phyloP scores from a whole-genome alignment of 495 filamentous ascomycete genomes.

The Apiosordaria backusii region DNA sequence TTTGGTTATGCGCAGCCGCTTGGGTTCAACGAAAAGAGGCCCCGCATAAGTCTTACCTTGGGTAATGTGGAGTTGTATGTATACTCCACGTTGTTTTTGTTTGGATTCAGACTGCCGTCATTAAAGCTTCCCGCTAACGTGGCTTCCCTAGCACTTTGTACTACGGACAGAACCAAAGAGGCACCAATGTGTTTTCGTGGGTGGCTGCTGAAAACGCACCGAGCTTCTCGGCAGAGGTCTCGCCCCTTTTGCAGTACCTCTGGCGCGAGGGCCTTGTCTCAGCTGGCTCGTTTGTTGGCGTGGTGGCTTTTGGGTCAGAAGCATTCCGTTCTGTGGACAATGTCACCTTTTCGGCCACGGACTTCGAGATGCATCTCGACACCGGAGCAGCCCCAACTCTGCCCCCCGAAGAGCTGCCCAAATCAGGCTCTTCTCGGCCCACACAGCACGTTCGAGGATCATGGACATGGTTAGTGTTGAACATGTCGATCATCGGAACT shows the following conservation, averaged over 20 bases:
- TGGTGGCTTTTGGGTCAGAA: constrained; percentile 30
- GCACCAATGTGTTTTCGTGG: constrained; percentile 30
- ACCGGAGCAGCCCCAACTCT: constrained; percentile 24
- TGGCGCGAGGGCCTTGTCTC: constrained; percentile 30
- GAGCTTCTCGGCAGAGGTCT: constrained; percentile 27
- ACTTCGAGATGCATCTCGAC: constrained; percentile 21
- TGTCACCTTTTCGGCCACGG: constrained; percentile 29
- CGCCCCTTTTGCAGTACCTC: constrained; percentile 29
- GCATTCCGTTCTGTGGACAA: constrained; percentile 26
- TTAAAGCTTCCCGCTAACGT: not conserved
- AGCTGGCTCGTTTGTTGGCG: constrained; percentile 20
- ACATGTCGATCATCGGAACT: constrained; percentile 25
- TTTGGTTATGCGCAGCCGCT: constrained; percentile 26
- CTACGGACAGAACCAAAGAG: constrained; percentile 27
- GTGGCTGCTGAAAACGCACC: constrained; percentile 19
- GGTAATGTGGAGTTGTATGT: constrained; percentile 27
- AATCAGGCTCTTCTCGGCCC: not conserved
- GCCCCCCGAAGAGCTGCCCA: not conserved
- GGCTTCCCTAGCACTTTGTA: constrained; percentile 22
- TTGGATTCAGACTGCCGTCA: not conserved
- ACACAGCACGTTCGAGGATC: not conserved
- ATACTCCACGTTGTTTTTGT: not conserved
- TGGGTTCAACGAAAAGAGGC: constrained; percentile 15
- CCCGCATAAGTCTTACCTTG: constrained; percentile 13
- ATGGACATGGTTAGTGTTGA: constrained; percentile 15